Percentiles rank a stretch among this genome's conserved stretches.
Conservation (phyloP, 768 basidiomycete genomes). For the Russula griseocarnosa region DNA sequence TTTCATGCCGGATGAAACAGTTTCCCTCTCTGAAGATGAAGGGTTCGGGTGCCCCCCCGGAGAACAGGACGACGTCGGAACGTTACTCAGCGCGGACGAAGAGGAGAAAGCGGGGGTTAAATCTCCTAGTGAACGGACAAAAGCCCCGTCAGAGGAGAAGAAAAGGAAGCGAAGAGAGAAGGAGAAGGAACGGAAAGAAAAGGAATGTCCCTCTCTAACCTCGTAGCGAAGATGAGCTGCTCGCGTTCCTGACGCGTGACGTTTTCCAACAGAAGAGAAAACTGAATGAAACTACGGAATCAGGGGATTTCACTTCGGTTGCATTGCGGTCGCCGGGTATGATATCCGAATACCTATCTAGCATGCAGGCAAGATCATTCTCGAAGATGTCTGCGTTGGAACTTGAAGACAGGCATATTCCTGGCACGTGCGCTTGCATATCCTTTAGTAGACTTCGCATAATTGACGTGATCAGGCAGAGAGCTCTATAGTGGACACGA, state of each 20-base stretch:
- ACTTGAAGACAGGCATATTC: slow-evolving; percentile 72
- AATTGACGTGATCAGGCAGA: slow-evolving; percentile 56
- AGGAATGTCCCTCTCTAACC: slow-evolving; percentile 38
- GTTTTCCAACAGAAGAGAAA: slow-evolving; percentile 54
- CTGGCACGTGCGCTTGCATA: slow-evolving; percentile 49
- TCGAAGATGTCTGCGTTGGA: slow-evolving; percentile 71
- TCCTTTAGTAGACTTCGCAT: slow-evolving; percentile 37
- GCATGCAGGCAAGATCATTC: slow-evolving; percentile 66
- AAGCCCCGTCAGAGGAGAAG: slow-evolving; percentile 42
- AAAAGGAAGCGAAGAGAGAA: slow-evolving; percentile 72
- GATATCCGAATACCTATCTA: slow-evolving; percentile 59
- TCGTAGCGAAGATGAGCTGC: background rate
- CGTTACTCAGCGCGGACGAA: slow-evolving; percentile 46
- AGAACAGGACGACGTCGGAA: slow-evolving; percentile 37
- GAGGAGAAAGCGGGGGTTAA: slow-evolving; percentile 35
- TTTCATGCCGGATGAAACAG: slow-evolving; percentile 64
- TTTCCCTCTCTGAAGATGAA: slow-evolving; percentile 62
- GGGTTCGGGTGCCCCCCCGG: slow-evolving; percentile 30
- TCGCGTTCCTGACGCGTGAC: slow-evolving; percentile 18
- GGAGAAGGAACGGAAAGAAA: slow-evolving; percentile 68
- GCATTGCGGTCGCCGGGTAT: slow-evolving; percentile 54
- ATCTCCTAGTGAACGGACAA: slow-evolving; percentile 28
- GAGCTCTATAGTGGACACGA: slow-evolving; percentile 70
- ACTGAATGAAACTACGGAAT: slow-evolving; percentile 45
- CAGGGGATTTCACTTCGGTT: slow-evolving; percentile 41